A percentile compares a stretch with the other conserved stretches of the same genome.
Conservation (phyloP, 495 filamentous ascomycete species). For the Hyaloscypha bicolor region DNA sequence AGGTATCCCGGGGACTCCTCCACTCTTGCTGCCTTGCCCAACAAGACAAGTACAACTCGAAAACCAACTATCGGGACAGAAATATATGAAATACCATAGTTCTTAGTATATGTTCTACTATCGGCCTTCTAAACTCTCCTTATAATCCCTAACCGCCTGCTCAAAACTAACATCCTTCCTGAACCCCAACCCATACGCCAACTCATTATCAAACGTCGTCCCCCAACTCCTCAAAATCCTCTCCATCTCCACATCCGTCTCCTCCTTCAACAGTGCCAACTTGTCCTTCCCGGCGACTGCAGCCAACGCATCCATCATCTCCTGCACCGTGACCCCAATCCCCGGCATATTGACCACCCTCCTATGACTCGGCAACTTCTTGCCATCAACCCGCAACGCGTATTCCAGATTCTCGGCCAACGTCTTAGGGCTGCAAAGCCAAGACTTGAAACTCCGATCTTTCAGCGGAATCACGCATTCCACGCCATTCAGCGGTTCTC, state of each 20-base stretch:
- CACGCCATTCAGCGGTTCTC: slow-evolving; percentile 63
- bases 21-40: neutral
- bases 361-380: slow-evolving; percentile 52
- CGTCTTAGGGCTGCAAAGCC: slow-evolving; percentile 68
- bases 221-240: slow-evolving; percentile 77
- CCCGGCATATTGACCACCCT: slow-evolving; percentile 75
- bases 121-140: slow-evolving; percentile 36
- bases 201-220: slow-evolving; percentile 62
- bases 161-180: slow-evolving; percentile 58
- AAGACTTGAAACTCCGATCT: slow-evolving; percentile 61
- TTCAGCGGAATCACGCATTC: slow-evolving; percentile 64
- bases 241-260: slow-evolving; percentile 65
- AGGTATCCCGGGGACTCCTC: slow-evolving; percentile 12
- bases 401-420: slow-evolving; percentile 72
- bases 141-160: slow-evolving; percentile 59
- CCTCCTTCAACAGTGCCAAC: slow-evolving; percentile 63
- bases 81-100: neutral
- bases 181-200: slow-evolving; percentile 62
- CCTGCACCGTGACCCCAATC: slow-evolving; percentile 67
- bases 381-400: slow-evolving; percentile 58
- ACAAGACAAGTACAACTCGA: neutral
- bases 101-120: neutral
- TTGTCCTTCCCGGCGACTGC: slow-evolving; percentile 70
- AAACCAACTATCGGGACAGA: neutral
- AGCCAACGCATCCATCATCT: slow-evolving; percentile 75